phyloP scores from a whole-genome alignment of 768 basidiomycete species.

The Gyrodon lividus region DNA sequence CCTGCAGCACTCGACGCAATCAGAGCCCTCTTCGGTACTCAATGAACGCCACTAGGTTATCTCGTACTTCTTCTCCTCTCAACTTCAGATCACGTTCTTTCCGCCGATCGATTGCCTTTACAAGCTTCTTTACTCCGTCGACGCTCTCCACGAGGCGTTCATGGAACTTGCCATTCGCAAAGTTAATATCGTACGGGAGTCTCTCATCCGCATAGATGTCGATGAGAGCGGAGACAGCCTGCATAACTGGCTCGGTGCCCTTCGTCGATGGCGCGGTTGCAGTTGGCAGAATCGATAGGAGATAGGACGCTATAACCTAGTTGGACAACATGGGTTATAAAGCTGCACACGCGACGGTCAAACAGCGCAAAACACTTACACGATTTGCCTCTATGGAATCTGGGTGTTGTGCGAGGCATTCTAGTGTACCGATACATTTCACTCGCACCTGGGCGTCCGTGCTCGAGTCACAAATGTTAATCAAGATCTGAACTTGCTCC shows the following conservation, averaged over 20 bases:
- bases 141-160: slow-evolving; percentile 55
- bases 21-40: slow-evolving; percentile 63
- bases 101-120: slow-evolving; percentile 64
- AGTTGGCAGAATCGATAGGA: slow-evolving; percentile 62
- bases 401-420: slow-evolving; percentile 74
- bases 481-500: slow-evolving; percentile 62
- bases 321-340: not conserved
- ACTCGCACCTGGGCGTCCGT: slow-evolving; percentile 58
- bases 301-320: slow-evolving; percentile 62
- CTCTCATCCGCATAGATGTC: slow-evolving; percentile 93
- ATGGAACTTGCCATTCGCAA: slow-evolving; percentile 60
- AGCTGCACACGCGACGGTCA: not conserved
- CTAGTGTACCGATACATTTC: slow-evolving; percentile 82
- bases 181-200: slow-evolving; percentile 77
- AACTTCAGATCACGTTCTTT: slow-evolving; percentile 62
- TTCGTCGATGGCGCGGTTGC: slow-evolving; percentile 37
- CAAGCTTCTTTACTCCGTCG: slow-evolving; percentile 59
- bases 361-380: slow-evolving; percentile 44
- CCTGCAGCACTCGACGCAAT: slow-evolving; percentile 15
- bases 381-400: slow-evolving; percentile 57
- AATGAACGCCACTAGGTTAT: slow-evolving; percentile 75
- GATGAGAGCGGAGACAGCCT: slow-evolving; percentile 78
- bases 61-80: slow-evolving; percentile 73
- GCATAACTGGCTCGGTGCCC: slow-evolving; percentile 70
- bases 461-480: slow-evolving; percentile 60